Percentiles rank a stretch among this genome's conserved stretches.
Conservation (phyloP, 164 flowering plant species). For the Vitis rotundifolia region DNA sequence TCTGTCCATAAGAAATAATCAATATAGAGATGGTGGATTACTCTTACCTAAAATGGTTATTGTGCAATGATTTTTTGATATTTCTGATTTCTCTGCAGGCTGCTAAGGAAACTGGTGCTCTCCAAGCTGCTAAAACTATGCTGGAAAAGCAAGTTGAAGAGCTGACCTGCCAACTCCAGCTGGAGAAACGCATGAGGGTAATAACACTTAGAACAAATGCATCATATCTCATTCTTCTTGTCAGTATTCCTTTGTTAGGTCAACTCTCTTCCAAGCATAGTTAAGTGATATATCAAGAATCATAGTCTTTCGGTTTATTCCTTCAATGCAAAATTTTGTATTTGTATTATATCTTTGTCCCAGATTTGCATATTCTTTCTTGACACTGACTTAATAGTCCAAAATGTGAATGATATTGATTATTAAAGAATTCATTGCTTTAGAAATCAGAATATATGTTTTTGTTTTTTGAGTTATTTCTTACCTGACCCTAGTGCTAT, state of each 20-base stretch:
- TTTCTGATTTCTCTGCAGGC: slow-evolving; percentile 35
- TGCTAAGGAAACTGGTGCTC: slow-evolving; percentile 67
- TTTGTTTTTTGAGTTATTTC: no score
- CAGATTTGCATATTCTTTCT: not conserved
- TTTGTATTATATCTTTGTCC: not conserved
- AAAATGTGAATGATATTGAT: not conserved
- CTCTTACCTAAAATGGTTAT: not conserved
- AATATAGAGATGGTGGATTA: no score
- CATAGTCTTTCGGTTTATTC: not conserved
- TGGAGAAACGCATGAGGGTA: slow-evolving; percentile 64
- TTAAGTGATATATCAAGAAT: no score
- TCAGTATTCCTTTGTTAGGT: not conserved
- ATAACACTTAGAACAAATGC: not conserved
- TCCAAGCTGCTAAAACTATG: slow-evolving; percentile 55
- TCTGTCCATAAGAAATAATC: no score
- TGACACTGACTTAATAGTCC: not conserved
- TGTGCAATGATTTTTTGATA: not conserved
- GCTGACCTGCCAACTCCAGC: slow-evolving; percentile 44
- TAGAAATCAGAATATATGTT: no score
- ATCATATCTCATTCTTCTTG: not conserved
- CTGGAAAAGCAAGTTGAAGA: slow-evolving; percentile 69
- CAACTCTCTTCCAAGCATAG: not conserved
- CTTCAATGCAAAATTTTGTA: not conserved
- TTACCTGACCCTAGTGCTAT: no score
- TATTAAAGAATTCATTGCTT: no score